Percentiles rank a stretch among this genome's conserved stretches.
Evolutionary conservation across 441 rosid genomes (phyloP).

Genomic region (Erodium texanum): DNA sequence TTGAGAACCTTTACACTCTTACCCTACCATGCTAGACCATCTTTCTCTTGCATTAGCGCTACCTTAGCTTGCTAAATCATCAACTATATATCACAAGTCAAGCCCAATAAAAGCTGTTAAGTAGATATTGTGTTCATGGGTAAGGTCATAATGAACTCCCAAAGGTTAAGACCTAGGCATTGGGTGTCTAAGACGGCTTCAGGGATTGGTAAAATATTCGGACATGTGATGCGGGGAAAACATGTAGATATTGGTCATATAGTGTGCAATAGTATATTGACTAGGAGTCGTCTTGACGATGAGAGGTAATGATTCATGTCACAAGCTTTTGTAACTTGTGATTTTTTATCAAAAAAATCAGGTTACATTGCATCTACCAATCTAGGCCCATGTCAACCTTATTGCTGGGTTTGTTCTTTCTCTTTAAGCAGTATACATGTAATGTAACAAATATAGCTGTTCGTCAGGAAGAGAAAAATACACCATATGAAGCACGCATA

Average conservation of each 20-base stretch:
- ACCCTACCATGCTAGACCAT: neutral
- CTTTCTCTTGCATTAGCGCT: neutral
- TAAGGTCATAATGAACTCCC: neutral
- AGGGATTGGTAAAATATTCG: neutral
- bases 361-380: no score
- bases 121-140: neutral
- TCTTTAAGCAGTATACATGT: neutral
- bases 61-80: neutral
- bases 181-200: neutral
- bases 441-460: neutral
- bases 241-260: neutral
- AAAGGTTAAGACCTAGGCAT: neutral
- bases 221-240: neutral
- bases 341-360: no score
- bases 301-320: neutral
- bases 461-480: neutral
- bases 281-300: neutral
- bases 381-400: no score
- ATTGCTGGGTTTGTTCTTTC: no score
- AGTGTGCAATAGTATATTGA: neutral
- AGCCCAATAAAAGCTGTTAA: neutral
- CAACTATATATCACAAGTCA: neutral
- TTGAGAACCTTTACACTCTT: conserved; percentile 1
- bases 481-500: neutral
- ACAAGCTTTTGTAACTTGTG: neutral